Conservation (phyloP, 2,329 filamentous ascomycete species). For the Clarireedia sp. region DNA sequence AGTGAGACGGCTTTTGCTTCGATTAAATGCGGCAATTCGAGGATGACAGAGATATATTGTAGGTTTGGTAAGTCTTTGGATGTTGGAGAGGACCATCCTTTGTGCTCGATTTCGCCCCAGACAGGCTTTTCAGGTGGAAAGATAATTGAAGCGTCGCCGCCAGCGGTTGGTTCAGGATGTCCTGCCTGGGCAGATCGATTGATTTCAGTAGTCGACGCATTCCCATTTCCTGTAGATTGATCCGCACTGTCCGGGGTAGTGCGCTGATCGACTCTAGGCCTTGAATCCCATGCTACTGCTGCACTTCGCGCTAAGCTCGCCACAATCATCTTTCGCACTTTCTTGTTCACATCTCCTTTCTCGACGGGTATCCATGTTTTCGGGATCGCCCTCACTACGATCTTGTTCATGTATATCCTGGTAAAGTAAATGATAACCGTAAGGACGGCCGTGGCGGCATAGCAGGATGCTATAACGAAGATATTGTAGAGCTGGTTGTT, state of each 20-base stretch:
- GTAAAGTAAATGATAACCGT: conserved; percentile 69
- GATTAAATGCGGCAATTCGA: conserved; percentile 80
- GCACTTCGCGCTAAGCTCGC: conserved; percentile 69
- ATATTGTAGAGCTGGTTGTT: conserved; percentile 68
- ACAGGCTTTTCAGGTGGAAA: conserved; percentile 29
- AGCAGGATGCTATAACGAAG: conserved; percentile 70
- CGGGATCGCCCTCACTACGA: conserved; percentile 36
- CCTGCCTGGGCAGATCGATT: conserved; percentile 8
- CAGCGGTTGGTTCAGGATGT: conserved; percentile 8
- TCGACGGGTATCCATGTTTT: conserved; percentile 81
- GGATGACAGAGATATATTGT: conserved; percentile 74
- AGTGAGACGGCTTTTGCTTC: conserved; percentile 90
- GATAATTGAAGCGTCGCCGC: conserved; percentile 17
- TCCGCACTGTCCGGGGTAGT: conserved; percentile 24
- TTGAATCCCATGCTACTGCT: conserved; percentile 68
- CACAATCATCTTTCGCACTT: conserved; percentile 68
- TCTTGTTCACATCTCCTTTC: conserved; percentile 69
- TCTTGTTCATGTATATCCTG: conserved; percentile 49
- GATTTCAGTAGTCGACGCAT: conserved; percentile 11
- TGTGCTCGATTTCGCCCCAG: conserved; percentile 81
- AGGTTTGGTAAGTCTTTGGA: conserved; percentile 68
- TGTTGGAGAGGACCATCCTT: conserved; percentile 79
- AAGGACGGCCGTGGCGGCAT: conserved; percentile 63
- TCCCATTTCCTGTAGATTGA: conserved; percentile 25
- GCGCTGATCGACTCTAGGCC: conserved; percentile 50